Evolutionary conservation across 192 early-diverging fungal genomes (phyloP), one percentile per base, ranked within the genome.

Genomic region (Dispira simplex): DNA sequence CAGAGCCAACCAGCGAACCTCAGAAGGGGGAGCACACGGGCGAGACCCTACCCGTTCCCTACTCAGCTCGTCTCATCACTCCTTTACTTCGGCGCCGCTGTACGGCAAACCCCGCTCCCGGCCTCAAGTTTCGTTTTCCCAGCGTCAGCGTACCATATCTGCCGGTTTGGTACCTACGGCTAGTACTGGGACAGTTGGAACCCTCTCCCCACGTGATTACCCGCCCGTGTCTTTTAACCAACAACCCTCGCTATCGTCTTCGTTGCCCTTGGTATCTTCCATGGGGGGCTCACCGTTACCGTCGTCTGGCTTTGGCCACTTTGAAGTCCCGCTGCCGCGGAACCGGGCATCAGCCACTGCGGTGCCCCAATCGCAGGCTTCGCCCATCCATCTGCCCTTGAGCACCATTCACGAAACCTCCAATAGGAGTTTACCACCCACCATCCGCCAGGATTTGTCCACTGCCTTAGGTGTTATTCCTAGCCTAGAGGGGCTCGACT

Each of bases 91-190:
- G n/a, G 16, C 8, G 1, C 3, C 16, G 49, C 49, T 4, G 49
- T 20, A 18, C 49, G n/a, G 49, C 1, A 23, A 51, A 23, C 49
- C 49, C 1, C 49, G n/a, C 49, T 25, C 28, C 8, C n/a, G 23
- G 8, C 8, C 49, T 1, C 49, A 18, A 8, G 1, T 23, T 23
- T 23, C 49, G 1, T 23, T 51, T 20, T 8, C 49, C 49, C 49
- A 20, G n/a, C 49, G 49, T 8, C 49, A 51, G 49, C 49, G 49
- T 8, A 51, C 49, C 49, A 23, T 51, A 51, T 51, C 49, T 23
- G 49, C n/a, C 23, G 23, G 49, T 18, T 18, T 23, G 49, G n/a
- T 23, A 1, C n/a, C 49, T 23, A 23, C 49, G 49, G 23, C 8
- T 8, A 20, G 23, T 8, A 18, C 49, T 20, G 23, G 16, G 16